These are phyloP conservation scores for Botrytis squamosa DNA, from an alignment of 2,329 filamentous ascomycete genomes.

Conservation along the genomic window DNA sequence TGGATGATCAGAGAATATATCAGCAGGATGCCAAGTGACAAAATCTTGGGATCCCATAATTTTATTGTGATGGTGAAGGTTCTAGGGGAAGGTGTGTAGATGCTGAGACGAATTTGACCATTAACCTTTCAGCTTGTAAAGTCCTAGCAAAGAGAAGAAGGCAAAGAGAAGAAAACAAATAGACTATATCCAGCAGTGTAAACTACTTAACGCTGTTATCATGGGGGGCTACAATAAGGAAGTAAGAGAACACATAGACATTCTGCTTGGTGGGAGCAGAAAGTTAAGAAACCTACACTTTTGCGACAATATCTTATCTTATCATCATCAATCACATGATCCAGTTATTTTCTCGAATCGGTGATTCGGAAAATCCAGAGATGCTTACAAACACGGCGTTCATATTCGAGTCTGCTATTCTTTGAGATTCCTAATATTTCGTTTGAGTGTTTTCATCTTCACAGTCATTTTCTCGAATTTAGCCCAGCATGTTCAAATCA, in stretches of 20 bases:
- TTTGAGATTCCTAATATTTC: conserved; percentile 26
- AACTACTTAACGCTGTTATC: neutral
- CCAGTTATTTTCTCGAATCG: neutral
- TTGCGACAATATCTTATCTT: conserved; percentile 15
- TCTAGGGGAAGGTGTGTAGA: neutral
- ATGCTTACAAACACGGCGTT: conserved; percentile 33
- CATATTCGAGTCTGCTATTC: conserved; percentile 17
- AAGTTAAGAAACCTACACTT: neutral
- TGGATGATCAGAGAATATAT: conserved; percentile 33
- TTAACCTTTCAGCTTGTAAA: neutral
- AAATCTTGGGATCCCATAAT: conserved; percentile 22
- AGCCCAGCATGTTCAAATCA: conserved; percentile 34
- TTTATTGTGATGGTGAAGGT: neutral
- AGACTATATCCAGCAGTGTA: neutral
- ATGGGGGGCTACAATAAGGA: neutral
- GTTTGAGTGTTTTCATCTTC: conserved; percentile 23
- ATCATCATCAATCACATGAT: conserved; percentile 11
- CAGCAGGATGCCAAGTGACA: conserved; percentile 41
- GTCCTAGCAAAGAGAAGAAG: neutral
- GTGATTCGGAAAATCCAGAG: conserved; percentile 23
- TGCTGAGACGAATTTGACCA: neutral
- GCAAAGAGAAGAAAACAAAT: neutral
- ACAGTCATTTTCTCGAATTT: conserved; percentile 22
- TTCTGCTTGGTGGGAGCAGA: neutral
- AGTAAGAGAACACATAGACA: neutral